Percentiles rank a stretch among this genome's conserved stretches.
Evolutionary conservation across 2,329 filamentous ascomycete genomes (phyloP).

Genomic region (Leptosphaerulina australis): DNA sequence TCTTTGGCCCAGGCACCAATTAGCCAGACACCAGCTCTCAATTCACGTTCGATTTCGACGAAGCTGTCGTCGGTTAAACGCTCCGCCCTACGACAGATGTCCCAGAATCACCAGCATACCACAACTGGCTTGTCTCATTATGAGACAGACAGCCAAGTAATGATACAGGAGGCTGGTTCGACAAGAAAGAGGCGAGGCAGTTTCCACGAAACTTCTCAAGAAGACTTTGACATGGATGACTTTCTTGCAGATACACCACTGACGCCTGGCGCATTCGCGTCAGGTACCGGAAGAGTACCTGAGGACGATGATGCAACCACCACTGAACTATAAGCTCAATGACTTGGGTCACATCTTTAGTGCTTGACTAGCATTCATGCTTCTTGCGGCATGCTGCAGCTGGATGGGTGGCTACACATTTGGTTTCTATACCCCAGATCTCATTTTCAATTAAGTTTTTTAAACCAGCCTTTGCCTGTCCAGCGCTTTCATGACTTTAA

Average conservation of each 20-base stretch:
- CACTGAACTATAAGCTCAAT: conserved; percentile 29
- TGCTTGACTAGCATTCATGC: not conserved
- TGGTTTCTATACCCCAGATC: conserved; percentile 4
- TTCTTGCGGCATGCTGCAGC: not conserved
- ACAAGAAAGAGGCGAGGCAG: conserved; percentile 26
- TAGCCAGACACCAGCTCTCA: conserved; percentile 20
- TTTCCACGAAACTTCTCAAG: conserved; percentile 25
- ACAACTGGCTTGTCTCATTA: conserved; percentile 32
- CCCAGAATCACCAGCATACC: conserved; percentile 44
- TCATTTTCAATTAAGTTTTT: not conserved
- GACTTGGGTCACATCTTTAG: not conserved
- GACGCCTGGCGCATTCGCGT: conserved; percentile 33
- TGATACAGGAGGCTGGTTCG: conserved; percentile 3
- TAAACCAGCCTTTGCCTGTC: conserved; percentile 5
- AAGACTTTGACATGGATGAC: conserved; percentile 49
- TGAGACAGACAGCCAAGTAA: conserved; percentile 22
- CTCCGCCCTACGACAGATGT: conserved; percentile 38
- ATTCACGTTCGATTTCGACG: conserved; percentile 21
- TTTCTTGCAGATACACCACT: conserved; percentile 49
- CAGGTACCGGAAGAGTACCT: conserved; percentile 30
- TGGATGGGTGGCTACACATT: conserved; percentile 4
- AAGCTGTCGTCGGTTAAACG: conserved; percentile 34
- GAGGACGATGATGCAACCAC: conserved; percentile 30
- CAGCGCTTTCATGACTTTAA: not conserved
- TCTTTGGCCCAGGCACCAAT: conserved; percentile 40